A percentile compares a stretch with the other conserved stretches of the same genome.
phyloP scores from a whole-genome alignment of 495 filamentous ascomycete genomes.

The Penicillium longicatenatum region DNA sequence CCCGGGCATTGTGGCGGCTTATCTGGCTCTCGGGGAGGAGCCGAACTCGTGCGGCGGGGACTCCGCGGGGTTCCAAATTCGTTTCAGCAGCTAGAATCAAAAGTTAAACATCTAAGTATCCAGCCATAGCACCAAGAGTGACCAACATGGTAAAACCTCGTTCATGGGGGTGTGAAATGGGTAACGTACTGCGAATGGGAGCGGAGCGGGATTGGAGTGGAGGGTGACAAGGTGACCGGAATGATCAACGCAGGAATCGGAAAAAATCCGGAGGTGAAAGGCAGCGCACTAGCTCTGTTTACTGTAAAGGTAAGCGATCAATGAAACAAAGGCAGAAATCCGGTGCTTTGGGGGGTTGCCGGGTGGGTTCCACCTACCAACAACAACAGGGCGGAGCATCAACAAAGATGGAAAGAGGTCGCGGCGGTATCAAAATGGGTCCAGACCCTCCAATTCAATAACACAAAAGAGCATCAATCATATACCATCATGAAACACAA shows the following conservation, averaged over 20 bases:
- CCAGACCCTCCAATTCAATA: slow-evolving; percentile 3
- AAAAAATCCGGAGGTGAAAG: neutral
- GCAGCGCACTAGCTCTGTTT: neutral
- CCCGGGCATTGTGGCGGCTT: slow-evolving; percentile 38
- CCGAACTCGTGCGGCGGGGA: neutral
- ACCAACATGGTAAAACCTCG: neutral
- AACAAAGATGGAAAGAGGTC: slow-evolving; percentile 16
- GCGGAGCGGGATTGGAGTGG: neutral
- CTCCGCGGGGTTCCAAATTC: neutral
- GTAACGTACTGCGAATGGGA: neutral
- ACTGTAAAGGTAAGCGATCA: neutral
- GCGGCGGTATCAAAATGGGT: neutral
- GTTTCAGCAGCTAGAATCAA: neutral
- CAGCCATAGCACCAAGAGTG: neutral
- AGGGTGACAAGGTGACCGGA: neutral
- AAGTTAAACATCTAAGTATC: neutral
- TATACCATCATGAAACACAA: neutral
- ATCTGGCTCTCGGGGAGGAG: slow-evolving; percentile 2
- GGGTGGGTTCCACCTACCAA: slow-evolving; percentile 1
- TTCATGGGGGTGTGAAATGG: neutral
- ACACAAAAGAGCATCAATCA: neutral
- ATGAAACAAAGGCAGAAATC: neutral
- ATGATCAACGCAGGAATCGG: neutral
- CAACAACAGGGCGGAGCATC: slow-evolving; percentile 1
- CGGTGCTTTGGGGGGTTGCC: neutral